Percentiles rank a stretch among this genome's conserved stretches.
These are phyloP conservation scores for Fusarium pininemorale DNA, from an alignment of 2,329 filamentous ascomycete species.

Conservation along the genomic window DNA sequence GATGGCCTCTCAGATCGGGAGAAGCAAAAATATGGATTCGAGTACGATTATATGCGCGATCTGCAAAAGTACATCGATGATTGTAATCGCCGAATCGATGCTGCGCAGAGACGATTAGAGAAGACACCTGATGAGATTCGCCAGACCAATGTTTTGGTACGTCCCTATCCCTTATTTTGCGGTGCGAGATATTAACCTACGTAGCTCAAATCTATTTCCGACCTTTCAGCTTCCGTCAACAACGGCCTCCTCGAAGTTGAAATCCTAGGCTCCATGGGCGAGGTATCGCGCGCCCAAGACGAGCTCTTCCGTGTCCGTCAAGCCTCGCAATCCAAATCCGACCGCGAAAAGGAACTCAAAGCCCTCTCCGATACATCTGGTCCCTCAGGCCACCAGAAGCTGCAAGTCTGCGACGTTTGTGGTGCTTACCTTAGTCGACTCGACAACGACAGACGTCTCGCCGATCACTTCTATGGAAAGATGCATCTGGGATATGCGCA, in stretches of 20 bases:
- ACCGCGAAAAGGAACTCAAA: conserved; percentile 88
- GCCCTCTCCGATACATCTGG: conserved; percentile 90
- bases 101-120: conserved; percentile 87
- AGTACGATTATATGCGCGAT: conserved; percentile 96
- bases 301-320: conserved; percentile 88
- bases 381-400: conserved; percentile 93
- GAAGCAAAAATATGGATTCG: conserved; percentile 84
- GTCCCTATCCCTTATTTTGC: background rate
- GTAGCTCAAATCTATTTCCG: conserved; percentile 81
- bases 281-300: conserved; percentile 82
- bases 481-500: conserved; percentile 99
- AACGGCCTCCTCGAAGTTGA: conserved; percentile 86
- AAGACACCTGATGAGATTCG: conserved; percentile 98
- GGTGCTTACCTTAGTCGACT: conserved; percentile 91
- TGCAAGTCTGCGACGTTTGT: conserved; percentile 98
- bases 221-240: conserved; percentile 80
- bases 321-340: conserved; percentile 81
- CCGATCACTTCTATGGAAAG: conserved; percentile 99
- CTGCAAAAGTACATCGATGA: conserved; percentile 97
- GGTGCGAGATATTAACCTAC: conserved; percentile 12
- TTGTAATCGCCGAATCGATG: conserved; percentile 93
- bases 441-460: conserved; percentile 92
- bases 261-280: conserved; percentile 81
- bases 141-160: conserved; percentile 86
- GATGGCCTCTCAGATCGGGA: conserved; percentile 76